These are phyloP conservation scores for Larix kaempferi DNA, from an alignment of 75 land plant genomes.

Conservation along the genomic window DNA sequence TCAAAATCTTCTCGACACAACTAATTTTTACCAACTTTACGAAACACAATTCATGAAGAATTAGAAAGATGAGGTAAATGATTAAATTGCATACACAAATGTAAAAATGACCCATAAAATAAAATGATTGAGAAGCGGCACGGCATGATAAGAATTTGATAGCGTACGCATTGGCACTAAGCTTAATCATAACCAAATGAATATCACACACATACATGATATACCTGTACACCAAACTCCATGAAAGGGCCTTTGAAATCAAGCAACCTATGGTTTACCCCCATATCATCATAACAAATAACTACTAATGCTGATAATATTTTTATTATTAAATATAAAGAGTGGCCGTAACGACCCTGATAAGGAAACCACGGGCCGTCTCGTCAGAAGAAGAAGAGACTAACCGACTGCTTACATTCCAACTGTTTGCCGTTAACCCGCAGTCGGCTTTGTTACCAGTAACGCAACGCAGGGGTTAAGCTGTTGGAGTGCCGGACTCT, in stretches of 20 bases:
- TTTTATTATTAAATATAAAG: not conserved
- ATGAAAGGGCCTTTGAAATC: not conserved
- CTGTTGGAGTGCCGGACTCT: constrained; percentile 11
- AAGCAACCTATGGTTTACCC: not conserved
- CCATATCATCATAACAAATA: not conserved
- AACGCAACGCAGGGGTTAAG: not conserved
- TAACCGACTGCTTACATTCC: not conserved
- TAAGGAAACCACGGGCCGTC: not conserved
- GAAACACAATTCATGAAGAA: no score
- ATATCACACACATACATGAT: not conserved
- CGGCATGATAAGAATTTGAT: not conserved
- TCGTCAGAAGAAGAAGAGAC: not conserved
- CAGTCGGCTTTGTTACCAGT: not conserved
- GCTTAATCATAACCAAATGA: not conserved
- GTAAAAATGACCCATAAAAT: no score
- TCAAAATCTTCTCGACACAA: no score
- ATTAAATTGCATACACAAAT: no score
- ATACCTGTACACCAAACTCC: not conserved
- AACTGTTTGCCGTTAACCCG: not conserved
- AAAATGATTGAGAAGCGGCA: no score
- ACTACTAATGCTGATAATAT: not conserved
- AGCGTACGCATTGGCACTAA: constrained; percentile 7
- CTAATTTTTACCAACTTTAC: no score
- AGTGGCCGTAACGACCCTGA: not conserved
- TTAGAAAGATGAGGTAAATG: no score